Conservation (phyloP, 2,329 filamentous ascomycete genomes). For the Colletotrichum destructivum region DNA sequence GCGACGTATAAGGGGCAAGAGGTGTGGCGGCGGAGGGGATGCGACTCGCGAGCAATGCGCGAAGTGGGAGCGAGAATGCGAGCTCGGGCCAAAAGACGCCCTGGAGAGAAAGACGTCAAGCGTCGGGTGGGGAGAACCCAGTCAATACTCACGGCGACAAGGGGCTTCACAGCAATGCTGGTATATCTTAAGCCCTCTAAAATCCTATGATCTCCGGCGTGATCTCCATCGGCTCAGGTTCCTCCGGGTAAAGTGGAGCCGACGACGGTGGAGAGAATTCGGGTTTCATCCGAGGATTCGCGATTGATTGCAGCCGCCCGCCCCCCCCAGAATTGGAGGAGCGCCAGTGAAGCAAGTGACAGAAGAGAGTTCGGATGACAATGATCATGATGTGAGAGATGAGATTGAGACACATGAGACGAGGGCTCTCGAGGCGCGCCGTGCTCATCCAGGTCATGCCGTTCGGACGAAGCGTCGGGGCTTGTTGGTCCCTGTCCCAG, state of each 20-base stretch:
- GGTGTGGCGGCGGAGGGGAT: neutral
- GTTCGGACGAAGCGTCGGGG: constrained; percentile 5
- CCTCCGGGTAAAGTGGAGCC: constrained; percentile 11
- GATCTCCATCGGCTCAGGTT: constrained; percentile 29
- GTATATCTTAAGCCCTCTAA: neutral
- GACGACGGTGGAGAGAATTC: constrained; percentile 16
- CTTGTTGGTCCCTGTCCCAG: neutral
- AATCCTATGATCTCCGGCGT: constrained; percentile 30
- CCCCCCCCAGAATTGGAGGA: constrained; percentile 24
- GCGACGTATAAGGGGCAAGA: constrained; percentile 19
- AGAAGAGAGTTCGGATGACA: constrained; percentile 13
- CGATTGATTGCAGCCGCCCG: neutral
- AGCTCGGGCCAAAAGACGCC: constrained; percentile 21
- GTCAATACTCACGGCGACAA: neutral
- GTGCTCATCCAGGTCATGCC: neutral
- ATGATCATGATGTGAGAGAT: neutral
- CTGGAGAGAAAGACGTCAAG: constrained; percentile 14
- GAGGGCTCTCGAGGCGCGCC: neutral
- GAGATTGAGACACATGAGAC: constrained; percentile 27
- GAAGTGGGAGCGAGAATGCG: constrained; percentile 14
- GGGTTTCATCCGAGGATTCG: constrained; percentile 39
- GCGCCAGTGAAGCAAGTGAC: neutral
- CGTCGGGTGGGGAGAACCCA: constrained; percentile 7
- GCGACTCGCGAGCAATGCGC: neutral
- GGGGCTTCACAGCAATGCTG: constrained; percentile 12